Base-by-base conservation (phyloP, 164 flowering plant genomes). In the Sedum album region DNA sequence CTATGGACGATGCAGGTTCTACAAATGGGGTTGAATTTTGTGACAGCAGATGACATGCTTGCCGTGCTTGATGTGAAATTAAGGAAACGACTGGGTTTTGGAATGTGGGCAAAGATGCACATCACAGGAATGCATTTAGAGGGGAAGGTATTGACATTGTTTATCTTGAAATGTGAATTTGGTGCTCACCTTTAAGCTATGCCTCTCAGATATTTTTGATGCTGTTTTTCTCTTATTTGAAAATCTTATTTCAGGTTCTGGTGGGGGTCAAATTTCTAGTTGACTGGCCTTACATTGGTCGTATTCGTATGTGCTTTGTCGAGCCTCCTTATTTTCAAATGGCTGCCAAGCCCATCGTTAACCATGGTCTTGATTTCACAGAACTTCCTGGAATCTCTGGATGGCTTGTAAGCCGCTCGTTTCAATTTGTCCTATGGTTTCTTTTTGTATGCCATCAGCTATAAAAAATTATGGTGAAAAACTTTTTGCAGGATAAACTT, bases 351-450 rank as follows among this genome's bases (percentile, higher is more conserved):
- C 99, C 99, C n/a, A 74, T 95, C 18, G 84, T 86, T 72, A 84
- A 76, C 71, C 96, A 35, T 35, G 38, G 38, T 35, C 38, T 35
- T 35, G 38, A 35, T 35, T 35, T 35, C 38, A 35, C 38, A 35
- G 38, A 85, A 74, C 70, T 95, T 79, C 99, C 99, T 17, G 97
- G 97, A 46, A 86, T 95, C 72, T 96, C 97, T 41, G 97, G 97
- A 69, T 95, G 99, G 99, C 88, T 95, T 36, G 99, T 95, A 81
- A 75, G 82, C 64, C 38, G 31, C 9, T 9, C 15, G 2, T 11
- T 14, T 18, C 62, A 10, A 26, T 26, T 57, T 51, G 17, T 57
- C 11, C 15, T 15, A 14, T 14, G 23, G 7, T 57, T 13, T 57
- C 33, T 28, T 2, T 57, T 44, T 44, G 38, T 35, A 35, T 7